These are phyloP conservation scores for Pachyrhizus erosus DNA, from an alignment of 306 rosid genomes.

Conservation along the genomic window DNA sequence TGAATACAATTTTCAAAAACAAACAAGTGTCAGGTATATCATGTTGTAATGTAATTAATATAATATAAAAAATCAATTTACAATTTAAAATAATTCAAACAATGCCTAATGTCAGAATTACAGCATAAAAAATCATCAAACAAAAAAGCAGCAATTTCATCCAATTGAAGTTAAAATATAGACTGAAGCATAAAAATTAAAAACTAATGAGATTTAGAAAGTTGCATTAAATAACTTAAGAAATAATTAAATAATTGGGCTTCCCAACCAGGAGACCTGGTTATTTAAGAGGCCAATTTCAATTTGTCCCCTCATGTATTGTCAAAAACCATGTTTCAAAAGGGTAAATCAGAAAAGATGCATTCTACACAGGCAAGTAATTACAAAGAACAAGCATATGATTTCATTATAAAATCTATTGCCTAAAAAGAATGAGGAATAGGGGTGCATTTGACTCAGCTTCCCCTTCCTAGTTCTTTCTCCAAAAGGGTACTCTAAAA, in stretches of 20 bases:
- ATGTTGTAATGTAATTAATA: not conserved
- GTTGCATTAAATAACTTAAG: not conserved
- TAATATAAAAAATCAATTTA: not conserved
- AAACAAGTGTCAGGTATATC: not conserved
- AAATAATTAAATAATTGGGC: not conserved
- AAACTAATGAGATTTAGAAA: not conserved
- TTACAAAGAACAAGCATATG: constrained; percentile 45
- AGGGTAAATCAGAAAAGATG: constrained; percentile 27
- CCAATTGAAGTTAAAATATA: not conserved
- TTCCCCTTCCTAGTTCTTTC: constrained; percentile 41
- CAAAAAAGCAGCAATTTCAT: not conserved
- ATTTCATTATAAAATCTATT: constrained; percentile 31
- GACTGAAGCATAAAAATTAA: not conserved
- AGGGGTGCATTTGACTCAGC: constrained; percentile 37
- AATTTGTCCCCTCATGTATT: constrained; percentile 3
- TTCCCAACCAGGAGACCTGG: constrained; percentile 40
- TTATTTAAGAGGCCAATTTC: constrained; percentile 21
- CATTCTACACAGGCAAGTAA: constrained; percentile 40
- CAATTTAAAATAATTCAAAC: not conserved
- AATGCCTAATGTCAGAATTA: not conserved
- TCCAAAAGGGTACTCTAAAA: constrained; percentile 16
- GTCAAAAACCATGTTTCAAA: constrained; percentile 24
- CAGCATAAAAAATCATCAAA: not conserved
- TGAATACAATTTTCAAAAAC: not conserved
- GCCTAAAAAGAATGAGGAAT: constrained; percentile 52